phyloP scores from a whole-genome alignment of 2,329 filamentous ascomycete genomes.

The Pleoardoris graminearum region DNA sequence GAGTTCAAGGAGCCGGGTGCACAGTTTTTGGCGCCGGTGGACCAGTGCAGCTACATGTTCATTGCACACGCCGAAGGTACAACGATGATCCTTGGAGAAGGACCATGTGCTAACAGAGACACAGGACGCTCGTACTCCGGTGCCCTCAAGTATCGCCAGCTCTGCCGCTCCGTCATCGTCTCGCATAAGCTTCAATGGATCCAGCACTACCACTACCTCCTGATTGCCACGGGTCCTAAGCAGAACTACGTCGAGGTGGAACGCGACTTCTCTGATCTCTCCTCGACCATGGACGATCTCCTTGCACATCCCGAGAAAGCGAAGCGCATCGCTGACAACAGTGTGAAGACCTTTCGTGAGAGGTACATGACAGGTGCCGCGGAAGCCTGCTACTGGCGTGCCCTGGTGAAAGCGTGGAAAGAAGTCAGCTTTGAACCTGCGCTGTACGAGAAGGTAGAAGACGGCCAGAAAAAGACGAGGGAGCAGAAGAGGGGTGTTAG shows the following conservation, averaged over 20 bases:
- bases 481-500: slow-evolving; percentile 33
- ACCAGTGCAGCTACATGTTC: slow-evolving; percentile 60
- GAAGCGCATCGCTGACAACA: slow-evolving; percentile 40
- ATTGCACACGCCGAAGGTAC: slow-evolving; percentile 58
- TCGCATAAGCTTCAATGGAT: slow-evolving; percentile 43
- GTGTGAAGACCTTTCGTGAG: slow-evolving; percentile 34
- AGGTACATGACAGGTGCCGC: slow-evolving; percentile 39
- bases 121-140: slow-evolving; percentile 54
- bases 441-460: slow-evolving; percentile 28
- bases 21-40: slow-evolving; percentile 54
- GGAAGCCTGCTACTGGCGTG: slow-evolving; percentile 40
- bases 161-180: slow-evolving; percentile 49
- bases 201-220: slow-evolving; percentile 40
- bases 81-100: slow-evolving; percentile 13
- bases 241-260: slow-evolving; percentile 43
- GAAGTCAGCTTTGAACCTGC: slow-evolving; percentile 34
- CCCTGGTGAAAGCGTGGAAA: slow-evolving; percentile 27
- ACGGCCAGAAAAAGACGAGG: slow-evolving; percentile 22
- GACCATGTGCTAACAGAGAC: slow-evolving; percentile 15
- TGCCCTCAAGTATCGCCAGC: slow-evolving; percentile 57
- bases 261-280: slow-evolving; percentile 40
- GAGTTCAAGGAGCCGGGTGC: slow-evolving; percentile 29
- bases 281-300: slow-evolving; percentile 33
- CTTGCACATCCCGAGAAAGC: slow-evolving; percentile 38
- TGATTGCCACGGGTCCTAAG: slow-evolving; percentile 30